Conservation (phyloP, 2,329 filamentous ascomycete species). For the Ascomycota sp. region DNA sequence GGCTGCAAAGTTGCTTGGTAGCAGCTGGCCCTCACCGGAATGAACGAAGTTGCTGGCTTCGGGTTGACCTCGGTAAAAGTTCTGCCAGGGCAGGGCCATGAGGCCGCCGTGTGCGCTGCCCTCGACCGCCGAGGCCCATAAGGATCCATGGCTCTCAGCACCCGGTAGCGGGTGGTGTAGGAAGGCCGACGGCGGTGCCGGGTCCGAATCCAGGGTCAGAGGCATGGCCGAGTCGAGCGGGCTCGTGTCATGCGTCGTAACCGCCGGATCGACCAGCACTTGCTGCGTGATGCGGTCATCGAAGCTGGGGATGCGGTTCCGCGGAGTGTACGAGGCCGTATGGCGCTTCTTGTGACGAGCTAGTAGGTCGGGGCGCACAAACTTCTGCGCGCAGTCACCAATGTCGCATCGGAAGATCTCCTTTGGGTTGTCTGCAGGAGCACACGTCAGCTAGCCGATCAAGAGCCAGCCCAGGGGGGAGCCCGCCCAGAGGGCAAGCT, state of each 20-base stretch:
- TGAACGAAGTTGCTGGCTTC: constrained; percentile 3
- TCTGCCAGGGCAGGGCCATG: constrained; percentile 12
- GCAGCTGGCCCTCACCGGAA: constrained; percentile 13
- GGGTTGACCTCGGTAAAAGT: constrained; percentile 13
- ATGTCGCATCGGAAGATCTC: constrained; percentile 63
- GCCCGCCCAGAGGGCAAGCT: constrained; percentile 3
- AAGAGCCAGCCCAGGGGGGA: too few species aligned
- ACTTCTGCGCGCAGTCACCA: constrained; percentile 52
- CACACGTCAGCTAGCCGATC: too few species aligned
- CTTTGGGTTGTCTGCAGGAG: constrained; percentile 47
- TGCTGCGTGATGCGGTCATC: constrained; percentile 4
- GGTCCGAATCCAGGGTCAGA: constrained; percentile 19
- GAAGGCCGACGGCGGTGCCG: constrained; percentile 6
- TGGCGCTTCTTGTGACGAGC: constrained; percentile 47
- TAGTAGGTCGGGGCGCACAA: constrained; percentile 61
- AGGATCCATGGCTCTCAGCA: constrained; percentile 4
- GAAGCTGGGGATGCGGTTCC: constrained; percentile 30
- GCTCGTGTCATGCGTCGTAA: constrained; percentile 3
- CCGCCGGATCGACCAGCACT: too few species aligned
- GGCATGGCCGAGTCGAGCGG: constrained; percentile 26
- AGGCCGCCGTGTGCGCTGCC: constrained; percentile 13
- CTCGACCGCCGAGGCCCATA: constrained; percentile 13
- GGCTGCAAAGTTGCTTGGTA: constrained; percentile 24
- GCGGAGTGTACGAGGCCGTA: constrained; percentile 29
- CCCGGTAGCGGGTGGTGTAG: constrained; percentile 5